phyloP scores from a whole-genome alignment of 2,329 filamentous ascomycete species.

The Exophiala sp. region DNA sequence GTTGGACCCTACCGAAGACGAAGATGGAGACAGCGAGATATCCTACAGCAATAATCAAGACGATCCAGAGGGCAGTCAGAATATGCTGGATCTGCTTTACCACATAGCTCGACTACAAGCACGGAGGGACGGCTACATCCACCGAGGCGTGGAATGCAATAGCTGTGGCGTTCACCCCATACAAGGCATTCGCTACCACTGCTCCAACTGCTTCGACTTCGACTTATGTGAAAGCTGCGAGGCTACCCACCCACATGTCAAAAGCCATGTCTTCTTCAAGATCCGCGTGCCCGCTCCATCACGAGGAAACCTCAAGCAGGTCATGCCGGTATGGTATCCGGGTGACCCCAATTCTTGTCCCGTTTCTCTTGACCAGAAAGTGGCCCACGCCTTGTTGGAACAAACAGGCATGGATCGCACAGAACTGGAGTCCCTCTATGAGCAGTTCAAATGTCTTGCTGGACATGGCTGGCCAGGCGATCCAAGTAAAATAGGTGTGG shows the following conservation, averaged over 20 bases:
- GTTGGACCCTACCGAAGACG: constrained; percentile 37
- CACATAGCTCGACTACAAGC: constrained; percentile 93
- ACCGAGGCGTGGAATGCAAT: constrained; percentile 90
- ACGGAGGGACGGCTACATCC: constrained; percentile 80
- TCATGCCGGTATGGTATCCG: constrained; percentile 81
- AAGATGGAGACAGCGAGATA: constrained; percentile 43
- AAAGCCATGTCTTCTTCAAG: constrained; percentile 96
- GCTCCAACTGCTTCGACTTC: constrained; percentile 92
- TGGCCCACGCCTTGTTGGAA: constrained; percentile 66
- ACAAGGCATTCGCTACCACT: constrained; percentile 86
- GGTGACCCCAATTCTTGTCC: constrained; percentile 74
- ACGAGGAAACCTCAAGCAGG: constrained; percentile 65
- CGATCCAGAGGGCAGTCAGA: constrained; percentile 58
- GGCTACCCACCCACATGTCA: constrained; percentile 65
- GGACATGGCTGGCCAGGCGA: constrained; percentile 80
- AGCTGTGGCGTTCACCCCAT: constrained; percentile 84
- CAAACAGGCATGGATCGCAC: constrained; percentile 79
- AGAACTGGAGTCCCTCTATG: constrained; percentile 89
- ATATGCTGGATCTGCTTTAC: constrained; percentile 80
- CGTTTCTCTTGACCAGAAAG: constrained; percentile 61
- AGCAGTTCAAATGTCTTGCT: constrained; percentile 93
- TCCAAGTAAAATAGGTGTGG: constrained; percentile 70
- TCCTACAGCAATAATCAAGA: constrained; percentile 42
- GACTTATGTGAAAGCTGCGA: constrained; percentile 95
- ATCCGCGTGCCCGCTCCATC: constrained; percentile 78